phyloP scores from a whole-genome alignment of 768 basidiomycete genomes.

The Russula foetens region DNA sequence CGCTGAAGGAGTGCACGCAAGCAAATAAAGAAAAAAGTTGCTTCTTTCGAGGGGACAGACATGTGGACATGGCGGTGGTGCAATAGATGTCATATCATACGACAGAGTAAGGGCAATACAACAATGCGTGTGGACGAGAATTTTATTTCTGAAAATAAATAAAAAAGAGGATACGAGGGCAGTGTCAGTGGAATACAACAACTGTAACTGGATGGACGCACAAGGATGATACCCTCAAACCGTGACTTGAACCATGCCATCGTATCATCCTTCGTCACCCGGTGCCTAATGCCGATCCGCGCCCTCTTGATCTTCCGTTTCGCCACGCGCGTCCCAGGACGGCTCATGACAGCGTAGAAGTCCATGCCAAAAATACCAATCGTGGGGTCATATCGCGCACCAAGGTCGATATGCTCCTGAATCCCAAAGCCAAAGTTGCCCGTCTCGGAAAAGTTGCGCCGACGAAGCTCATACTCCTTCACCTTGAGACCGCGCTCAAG shows the following conservation, averaged over 20 bases:
- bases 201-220: conserved; percentile 33
- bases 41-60: not conserved
- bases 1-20: too few relatives aligned
- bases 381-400: conserved; percentile 6
- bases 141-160: not conserved
- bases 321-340: conserved; percentile 42
- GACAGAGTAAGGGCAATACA: not conserved
- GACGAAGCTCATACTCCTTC: conserved; percentile 98
- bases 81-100: conserved; percentile 1
- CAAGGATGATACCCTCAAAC: conserved; percentile 96
- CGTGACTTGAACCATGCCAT: conserved; percentile 99
- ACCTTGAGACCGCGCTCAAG: conserved; percentile 59
- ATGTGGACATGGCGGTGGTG: not conserved
- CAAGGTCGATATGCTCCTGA: conserved; percentile 8
- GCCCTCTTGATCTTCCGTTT: conserved; percentile 85
- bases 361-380: conserved; percentile 11
- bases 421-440: conserved; percentile 97
- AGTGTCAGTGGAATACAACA: not conserved
- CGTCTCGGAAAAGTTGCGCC: conserved; percentile 96
- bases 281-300: conserved; percentile 80
- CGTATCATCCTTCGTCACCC: conserved; percentile 35
- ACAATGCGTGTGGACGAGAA: not conserved
- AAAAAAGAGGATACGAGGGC: not conserved
- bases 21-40: not conserved
- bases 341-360: conserved; percentile 5